Evolutionary conservation across 345 rosid genomes (phyloP).

Genomic region (Rhodomyrtus tomentosa): DNA sequence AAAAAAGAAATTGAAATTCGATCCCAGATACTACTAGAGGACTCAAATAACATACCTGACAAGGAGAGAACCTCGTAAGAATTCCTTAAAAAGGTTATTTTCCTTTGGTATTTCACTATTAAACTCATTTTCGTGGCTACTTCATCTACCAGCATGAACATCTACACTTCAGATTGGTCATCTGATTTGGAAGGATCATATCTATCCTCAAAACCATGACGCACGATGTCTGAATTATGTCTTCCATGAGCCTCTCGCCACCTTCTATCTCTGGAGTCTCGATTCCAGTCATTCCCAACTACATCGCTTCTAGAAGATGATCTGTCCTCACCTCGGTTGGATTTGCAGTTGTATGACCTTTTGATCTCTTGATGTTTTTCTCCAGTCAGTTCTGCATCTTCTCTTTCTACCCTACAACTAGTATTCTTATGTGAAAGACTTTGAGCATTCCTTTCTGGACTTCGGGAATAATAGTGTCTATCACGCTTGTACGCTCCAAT

Average conservation of each 20-base stretch:
- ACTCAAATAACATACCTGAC: not conserved
- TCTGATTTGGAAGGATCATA: constrained; percentile 54
- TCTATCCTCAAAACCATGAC: constrained; percentile 57
- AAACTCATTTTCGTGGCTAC: not conserved
- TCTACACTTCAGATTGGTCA: constrained; percentile 18
- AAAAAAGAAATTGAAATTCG: not conserved
- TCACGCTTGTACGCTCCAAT: constrained; percentile 11
- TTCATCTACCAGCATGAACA: not conserved
- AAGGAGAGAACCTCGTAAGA: not conserved
- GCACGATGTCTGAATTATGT: constrained; percentile 7
- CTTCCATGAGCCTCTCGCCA: constrained; percentile 9
- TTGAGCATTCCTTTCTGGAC: constrained; percentile 15
- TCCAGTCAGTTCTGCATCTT: constrained; percentile 23
- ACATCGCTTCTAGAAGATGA: constrained; percentile 8
- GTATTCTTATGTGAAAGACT: constrained; percentile 17
- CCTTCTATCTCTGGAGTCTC: constrained; percentile 10
- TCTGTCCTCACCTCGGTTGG: constrained; percentile 7
- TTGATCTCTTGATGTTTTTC: constrained; percentile 12
- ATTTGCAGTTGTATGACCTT: constrained; percentile 23
- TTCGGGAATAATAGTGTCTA: constrained; percentile 21
- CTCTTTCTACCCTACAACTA: constrained; percentile 14
- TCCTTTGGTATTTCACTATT: not conserved
- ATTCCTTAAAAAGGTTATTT: not conserved
- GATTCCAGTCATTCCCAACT: constrained; percentile 4
- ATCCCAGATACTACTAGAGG: not conserved